A percentile compares a stretch with the other conserved stretches of the same genome.
phyloP scores from a whole-genome alignment of 768 basidiomycete species.

The Tulasnella sp. region DNA sequence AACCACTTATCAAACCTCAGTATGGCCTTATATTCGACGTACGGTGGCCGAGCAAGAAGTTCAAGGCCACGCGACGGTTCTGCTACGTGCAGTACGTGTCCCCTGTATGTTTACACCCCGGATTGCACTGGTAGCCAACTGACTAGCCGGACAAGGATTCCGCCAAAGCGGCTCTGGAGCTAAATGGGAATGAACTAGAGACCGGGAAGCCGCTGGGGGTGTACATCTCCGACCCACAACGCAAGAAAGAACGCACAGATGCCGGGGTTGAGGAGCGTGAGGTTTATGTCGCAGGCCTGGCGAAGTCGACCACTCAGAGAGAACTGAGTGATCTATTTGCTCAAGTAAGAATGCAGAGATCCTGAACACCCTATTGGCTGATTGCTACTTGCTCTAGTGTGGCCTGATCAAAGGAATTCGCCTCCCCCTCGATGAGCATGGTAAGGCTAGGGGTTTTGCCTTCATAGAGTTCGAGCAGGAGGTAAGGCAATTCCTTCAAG shows the following conservation, averaged over 20 bases:
- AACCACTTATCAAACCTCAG: constrained; percentile 30
- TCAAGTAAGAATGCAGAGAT: constrained; percentile 37
- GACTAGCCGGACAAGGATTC: constrained; percentile 28
- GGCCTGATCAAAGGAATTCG: constrained; percentile 73
- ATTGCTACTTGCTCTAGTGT: constrained; percentile 38
- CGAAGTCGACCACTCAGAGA: constrained; percentile 57
- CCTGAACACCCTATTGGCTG: background rate
- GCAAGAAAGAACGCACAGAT: constrained; percentile 83
- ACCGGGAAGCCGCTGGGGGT: constrained; percentile 59
- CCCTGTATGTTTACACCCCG: constrained; percentile 44
- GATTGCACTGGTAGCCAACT: background rate
- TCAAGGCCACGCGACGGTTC: constrained; percentile 80
- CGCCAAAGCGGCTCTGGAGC: constrained; percentile 59
- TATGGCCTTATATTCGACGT: constrained; percentile 88
- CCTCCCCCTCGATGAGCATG: constrained; percentile 58
- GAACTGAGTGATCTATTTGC: constrained; percentile 73
- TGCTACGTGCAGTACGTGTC: constrained; percentile 87
- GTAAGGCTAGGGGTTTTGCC: constrained; percentile 69
- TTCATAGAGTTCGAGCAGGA: constrained; percentile 84
- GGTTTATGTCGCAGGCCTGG: constrained; percentile 78
- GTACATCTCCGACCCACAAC: constrained; percentile 77
- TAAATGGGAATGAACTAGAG: constrained; percentile 66
- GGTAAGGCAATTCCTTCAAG: constrained; percentile 32
- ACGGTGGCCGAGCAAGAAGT: constrained; percentile 97
- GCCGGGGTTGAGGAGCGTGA: constrained; percentile 73